Conservation (phyloP, 352 stramenopile genomes). For the Aphanomyces astaci region DNA sequence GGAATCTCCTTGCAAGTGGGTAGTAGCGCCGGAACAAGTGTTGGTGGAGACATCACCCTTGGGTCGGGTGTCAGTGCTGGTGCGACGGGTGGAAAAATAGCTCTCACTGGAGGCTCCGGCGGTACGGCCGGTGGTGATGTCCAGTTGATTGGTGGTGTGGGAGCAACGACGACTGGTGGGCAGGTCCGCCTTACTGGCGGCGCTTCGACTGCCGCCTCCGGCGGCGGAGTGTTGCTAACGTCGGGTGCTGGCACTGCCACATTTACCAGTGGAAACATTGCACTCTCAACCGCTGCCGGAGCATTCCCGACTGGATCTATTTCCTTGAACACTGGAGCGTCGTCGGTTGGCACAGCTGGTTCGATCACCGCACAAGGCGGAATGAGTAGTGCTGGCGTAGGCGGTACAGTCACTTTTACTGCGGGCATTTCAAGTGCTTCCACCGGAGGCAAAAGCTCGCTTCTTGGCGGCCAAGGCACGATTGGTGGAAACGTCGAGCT, state of each 20-base stretch:
- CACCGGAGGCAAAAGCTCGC: slow-evolving; percentile 25
- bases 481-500: slow-evolving; percentile 28
- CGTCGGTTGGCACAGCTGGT: not conserved
- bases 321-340: slow-evolving; percentile 5
- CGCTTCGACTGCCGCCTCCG: not conserved
- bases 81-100: not conserved
- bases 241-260: not conserved
- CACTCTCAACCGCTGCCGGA: slow-evolving; percentile 1
- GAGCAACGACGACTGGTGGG: not conserved
- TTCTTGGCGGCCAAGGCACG: slow-evolving; percentile 22
- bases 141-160: slow-evolving; percentile 2
- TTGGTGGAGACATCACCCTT: not conserved
- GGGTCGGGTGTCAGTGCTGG: not conserved
- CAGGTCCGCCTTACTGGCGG: slow-evolving; percentile 6
- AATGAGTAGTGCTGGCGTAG: slow-evolving; percentile 1
- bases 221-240: not conserved
- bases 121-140: slow-evolving; percentile 7
- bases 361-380: not conserved
- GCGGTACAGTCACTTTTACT: slow-evolving; percentile 27
- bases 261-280: slow-evolving; percentile 11
- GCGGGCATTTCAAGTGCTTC: slow-evolving; percentile 32
- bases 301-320: slow-evolving; percentile 7
- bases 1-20: not conserved
- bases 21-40: not conserved
- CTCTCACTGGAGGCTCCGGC: not conserved